Conservation (phyloP, 1,139 yeast species). For the Meyerozyma athensensis region DNA sequence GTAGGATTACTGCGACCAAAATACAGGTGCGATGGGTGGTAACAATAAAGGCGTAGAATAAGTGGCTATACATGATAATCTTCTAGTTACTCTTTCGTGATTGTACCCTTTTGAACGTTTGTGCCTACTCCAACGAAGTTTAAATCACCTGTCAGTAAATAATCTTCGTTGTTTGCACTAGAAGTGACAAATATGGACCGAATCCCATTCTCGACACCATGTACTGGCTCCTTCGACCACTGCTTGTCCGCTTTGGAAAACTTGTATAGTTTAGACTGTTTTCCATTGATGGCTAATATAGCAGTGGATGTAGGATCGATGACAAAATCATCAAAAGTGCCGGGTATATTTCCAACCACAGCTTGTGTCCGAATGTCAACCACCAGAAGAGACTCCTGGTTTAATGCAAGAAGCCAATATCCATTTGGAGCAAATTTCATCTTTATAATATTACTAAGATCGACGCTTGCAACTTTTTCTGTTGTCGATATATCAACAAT, state of each 20-base stretch:
- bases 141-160: neutral
- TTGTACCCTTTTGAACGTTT: neutral
- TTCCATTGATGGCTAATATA: neutral
- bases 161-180: neutral
- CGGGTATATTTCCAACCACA: neutral
- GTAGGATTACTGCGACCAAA: neutral
- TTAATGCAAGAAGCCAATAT: conserved; percentile 46
- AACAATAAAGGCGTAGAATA: neutral
- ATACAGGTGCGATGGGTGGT: neutral
- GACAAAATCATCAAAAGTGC: neutral
- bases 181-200: neutral
- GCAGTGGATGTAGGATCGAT: neutral
- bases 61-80: no score
- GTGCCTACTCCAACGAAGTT: neutral
- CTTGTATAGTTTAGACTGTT: neutral
- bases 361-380: neutral
- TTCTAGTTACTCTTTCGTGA: no score
- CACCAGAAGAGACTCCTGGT: neutral
- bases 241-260: neutral
- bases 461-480: conserved; percentile 34
- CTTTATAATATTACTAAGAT: conserved; percentile 24
- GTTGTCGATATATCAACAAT: conserved; percentile 43
- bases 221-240: neutral
- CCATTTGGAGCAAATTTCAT: conserved; percentile 64
- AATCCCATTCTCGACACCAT: neutral